phyloP scores from a whole-genome alignment of 495 filamentous ascomycete species.

The Penicillium pulvis region DNA sequence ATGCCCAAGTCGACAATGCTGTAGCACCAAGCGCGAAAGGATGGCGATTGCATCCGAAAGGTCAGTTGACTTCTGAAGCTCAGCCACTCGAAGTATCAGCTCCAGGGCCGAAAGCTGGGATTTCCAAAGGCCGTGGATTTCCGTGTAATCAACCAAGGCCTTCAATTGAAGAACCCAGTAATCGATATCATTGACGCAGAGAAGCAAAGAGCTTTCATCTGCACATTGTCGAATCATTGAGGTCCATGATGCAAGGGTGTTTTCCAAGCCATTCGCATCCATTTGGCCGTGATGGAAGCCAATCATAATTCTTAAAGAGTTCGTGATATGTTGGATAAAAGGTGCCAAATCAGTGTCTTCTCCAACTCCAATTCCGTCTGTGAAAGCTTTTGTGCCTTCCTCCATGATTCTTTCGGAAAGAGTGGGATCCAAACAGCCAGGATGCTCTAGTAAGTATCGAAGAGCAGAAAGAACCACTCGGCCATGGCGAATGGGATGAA shows the following conservation, averaged over 20 bases:
- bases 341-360: slow-evolving; percentile 56
- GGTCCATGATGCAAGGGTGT: slow-evolving; percentile 41
- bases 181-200: slow-evolving; percentile 61
- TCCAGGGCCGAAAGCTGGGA: slow-evolving; percentile 50
- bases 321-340: slow-evolving; percentile 60
- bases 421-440: slow-evolving; percentile 31
- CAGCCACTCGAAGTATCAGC: slow-evolving; percentile 57
- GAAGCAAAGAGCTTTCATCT: slow-evolving; percentile 52
- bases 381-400: slow-evolving; percentile 38
- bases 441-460: slow-evolving; percentile 42
- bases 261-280: slow-evolving; percentile 48
- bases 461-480: slow-evolving; percentile 47
- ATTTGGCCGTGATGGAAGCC: slow-evolving; percentile 56
- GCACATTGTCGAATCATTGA: slow-evolving; percentile 40
- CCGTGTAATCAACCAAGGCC: slow-evolving; percentile 73
- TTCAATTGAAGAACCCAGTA: slow-evolving; percentile 64
- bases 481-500: slow-evolving; percentile 49
- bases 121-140: slow-evolving; percentile 68
- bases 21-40: slow-evolving; percentile 62
- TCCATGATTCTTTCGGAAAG: slow-evolving; percentile 33
- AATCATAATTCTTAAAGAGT: slow-evolving; percentile 53
- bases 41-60: slow-evolving; percentile 56
- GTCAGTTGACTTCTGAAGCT: slow-evolving; percentile 51
- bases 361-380: slow-evolving; percentile 34
- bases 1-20: slow-evolving; percentile 77